Conservation (phyloP, 2,329 filamentous ascomycete genomes). For the Tolypocladium amazonense region DNA sequence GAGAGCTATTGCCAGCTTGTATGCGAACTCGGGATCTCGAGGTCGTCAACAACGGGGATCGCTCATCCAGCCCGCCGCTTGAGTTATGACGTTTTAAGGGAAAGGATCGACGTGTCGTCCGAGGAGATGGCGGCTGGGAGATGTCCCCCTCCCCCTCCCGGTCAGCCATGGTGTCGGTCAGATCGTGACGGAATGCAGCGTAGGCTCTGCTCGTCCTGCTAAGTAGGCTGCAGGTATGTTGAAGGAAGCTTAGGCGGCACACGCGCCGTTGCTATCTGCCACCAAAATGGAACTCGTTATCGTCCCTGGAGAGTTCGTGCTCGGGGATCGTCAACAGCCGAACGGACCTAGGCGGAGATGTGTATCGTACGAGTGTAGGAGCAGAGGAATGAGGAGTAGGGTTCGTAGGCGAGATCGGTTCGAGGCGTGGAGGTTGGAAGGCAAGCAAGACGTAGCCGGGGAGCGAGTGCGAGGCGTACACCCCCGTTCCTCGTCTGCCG, state of each 20-base stretch:
- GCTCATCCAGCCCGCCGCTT: constrained; percentile 27
- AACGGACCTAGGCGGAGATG: not conserved
- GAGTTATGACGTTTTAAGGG: constrained; percentile 16
- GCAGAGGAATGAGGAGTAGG: not conserved
- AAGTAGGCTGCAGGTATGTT: no score
- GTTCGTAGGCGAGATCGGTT: not conserved
- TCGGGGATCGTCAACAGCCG: not conserved
- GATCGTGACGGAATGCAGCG: not conserved
- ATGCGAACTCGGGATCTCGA: constrained; percentile 32
- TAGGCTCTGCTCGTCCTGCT: not conserved
- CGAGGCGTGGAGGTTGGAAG: not conserved
- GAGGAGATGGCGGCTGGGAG: constrained; percentile 23
- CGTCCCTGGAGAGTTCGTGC: not conserved
- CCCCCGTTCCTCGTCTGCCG: not conserved
- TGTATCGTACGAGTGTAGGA: not conserved
- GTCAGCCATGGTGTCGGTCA: constrained; percentile 17
- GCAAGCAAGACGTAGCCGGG: not conserved
- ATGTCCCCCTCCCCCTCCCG: constrained; percentile 12
- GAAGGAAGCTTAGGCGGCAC: not conserved
- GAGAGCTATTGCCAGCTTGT: constrained; percentile 19
- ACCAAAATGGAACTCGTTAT: not conserved
- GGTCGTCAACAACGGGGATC: constrained; percentile 29
- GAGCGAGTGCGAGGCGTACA: no score
- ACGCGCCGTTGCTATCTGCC: not conserved
- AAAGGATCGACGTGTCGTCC: constrained; percentile 16